Evolutionary conservation across 306 rosid genomes (phyloP), one percentile per base, ranked within the genome.

Genomic region (Inga oerstediana): DNA sequence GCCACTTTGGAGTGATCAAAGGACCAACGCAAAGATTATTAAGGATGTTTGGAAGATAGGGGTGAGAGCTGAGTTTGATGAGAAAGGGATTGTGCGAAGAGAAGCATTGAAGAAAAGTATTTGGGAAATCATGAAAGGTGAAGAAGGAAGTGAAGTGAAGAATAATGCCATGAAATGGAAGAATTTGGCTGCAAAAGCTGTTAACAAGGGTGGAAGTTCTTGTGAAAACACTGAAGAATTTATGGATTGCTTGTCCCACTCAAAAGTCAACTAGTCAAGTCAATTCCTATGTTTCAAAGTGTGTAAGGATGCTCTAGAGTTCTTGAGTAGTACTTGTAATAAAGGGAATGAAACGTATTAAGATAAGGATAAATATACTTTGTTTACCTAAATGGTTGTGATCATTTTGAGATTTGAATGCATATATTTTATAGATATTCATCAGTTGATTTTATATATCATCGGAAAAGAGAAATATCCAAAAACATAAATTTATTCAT

Each of bases 21-120:
- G 49, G 5, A 69, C 49, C 30, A 69, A 41, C 41, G 74, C 51
- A 37, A 69, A 39, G 30, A 19, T 39, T 39, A 41, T 69, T 41
- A n/a, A 39, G 74, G 74, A 69, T 69, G 49, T 69, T 19, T 37
- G 74, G 74, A 69, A 69, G 13, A 20, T 8, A 9, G 74, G 74
- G 10, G 49, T 37, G 7, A 69, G 49, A 39, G 51, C 13, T 39
- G 0, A 19, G 11, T 4, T 69, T 19, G 74, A 69, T 69, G 74
- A 3, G 51, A 69, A 68, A 10, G 49, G 74, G 74, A 41, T 37
- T 69, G 49, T 69, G 51, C 19, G 51, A 69, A 11, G 74, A 19
- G 32, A 39, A 37, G 27, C 51, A 4, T 20, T 69, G 32, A 69
- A 69, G 51, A 69, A 69, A 0, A 69, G 14, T 2, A 41, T 69